A percentile compares a stretch with the other conserved stretches of the same genome.
These are phyloP conservation scores for Podospora conica DNA, from an alignment of 495 filamentous ascomycete species.

Conservation along the genomic window DNA sequence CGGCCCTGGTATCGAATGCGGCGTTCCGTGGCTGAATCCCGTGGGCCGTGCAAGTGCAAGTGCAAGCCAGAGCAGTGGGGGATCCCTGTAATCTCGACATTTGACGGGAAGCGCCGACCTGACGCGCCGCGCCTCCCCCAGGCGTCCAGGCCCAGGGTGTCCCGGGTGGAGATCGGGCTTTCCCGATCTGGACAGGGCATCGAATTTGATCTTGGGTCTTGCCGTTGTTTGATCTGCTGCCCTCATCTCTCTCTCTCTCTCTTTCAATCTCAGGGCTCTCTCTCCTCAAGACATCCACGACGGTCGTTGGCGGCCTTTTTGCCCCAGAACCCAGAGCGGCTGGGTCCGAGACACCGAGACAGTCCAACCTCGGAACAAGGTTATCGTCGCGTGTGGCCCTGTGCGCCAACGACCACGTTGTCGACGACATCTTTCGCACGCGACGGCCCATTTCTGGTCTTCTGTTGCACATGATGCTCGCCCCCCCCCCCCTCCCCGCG, in stretches of 20 bases:
- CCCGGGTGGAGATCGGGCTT: not conserved
- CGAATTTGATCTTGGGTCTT: not conserved
- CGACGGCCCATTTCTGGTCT: not conserved
- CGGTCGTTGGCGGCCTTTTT: not conserved
- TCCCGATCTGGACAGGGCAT: not conserved
- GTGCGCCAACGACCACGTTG: not conserved
- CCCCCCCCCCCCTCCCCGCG: no score
- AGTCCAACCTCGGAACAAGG: not conserved
- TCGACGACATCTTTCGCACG: not conserved
- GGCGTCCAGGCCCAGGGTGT: not conserved
- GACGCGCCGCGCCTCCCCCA: not conserved
- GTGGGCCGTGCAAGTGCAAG: not conserved
- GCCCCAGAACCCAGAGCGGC: no score
- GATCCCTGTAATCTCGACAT: not conserved
- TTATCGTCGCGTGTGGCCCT: not conserved
- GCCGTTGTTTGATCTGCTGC: not conserved
- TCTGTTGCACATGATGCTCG: not conserved
- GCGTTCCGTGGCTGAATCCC: not conserved
- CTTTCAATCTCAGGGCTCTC: not conserved
- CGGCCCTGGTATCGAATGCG: no score
- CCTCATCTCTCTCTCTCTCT: not conserved
- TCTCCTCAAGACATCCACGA: not conserved
- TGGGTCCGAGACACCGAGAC: not conserved
- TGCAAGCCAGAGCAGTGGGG: no score
- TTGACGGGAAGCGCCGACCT: not conserved